These are phyloP conservation scores for Pythium phragmitis DNA, from an alignment of 352 stramenopile species.

Conservation along the genomic window DNA sequence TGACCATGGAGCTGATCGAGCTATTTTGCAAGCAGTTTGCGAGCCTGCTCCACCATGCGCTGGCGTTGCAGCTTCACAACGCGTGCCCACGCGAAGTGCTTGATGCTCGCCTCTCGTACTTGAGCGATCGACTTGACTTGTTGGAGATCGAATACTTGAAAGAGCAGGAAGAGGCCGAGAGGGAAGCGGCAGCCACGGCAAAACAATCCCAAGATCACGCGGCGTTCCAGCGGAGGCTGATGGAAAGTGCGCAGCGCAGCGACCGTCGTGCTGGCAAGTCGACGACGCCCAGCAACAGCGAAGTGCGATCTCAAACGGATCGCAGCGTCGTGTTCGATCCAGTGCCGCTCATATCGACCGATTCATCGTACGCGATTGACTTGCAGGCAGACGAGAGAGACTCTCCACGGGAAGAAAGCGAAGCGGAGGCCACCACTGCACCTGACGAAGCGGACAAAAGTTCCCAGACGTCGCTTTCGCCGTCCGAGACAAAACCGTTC, in stretches of 20 bases:
- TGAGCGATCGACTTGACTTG: conserved; percentile 41
- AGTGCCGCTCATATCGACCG: conserved; percentile 39
- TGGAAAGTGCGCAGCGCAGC: conserved; percentile 31
- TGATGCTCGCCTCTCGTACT: conserved; percentile 43
- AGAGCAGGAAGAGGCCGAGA: conserved; percentile 33
- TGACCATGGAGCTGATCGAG: conserved; percentile 55
- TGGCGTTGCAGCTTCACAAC: conserved; percentile 49
- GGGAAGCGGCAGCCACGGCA: conserved; percentile 29
- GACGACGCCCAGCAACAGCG: conserved; percentile 9
- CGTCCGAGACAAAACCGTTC: conserved; percentile 6
- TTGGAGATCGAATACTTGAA: conserved; percentile 36
- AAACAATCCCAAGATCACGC: conserved; percentile 12
- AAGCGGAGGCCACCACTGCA: background rate
- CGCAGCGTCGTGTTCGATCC: conserved; percentile 12
- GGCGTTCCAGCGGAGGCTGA: conserved; percentile 34
- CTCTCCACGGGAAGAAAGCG: conserved; percentile 10
- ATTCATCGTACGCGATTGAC: conserved; percentile 60
- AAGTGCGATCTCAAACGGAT: background rate
- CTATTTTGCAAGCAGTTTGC: conserved; percentile 59
- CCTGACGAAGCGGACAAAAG: background rate
- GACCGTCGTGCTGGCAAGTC: conserved; percentile 6
- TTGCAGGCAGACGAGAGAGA: conserved; percentile 17
- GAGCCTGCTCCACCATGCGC: conserved; percentile 53
- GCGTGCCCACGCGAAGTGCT: conserved; percentile 49
- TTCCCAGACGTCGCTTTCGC: background rate